Evolutionary conservation across 176 grass and related monocot genomes (phyloP).

Genomic region (Thinopyrum elongatum): DNA sequence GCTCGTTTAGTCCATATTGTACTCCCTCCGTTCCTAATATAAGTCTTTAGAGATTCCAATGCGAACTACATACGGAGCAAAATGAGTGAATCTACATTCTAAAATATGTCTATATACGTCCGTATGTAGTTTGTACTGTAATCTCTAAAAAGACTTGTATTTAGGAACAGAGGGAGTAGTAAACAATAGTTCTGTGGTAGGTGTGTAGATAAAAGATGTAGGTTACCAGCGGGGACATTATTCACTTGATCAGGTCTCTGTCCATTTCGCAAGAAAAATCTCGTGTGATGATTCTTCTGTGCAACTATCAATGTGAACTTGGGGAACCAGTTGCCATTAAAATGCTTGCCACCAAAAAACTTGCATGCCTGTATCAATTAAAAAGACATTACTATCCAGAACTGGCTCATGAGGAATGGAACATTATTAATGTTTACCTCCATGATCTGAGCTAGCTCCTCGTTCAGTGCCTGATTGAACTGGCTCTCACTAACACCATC

Average conservation of each 20-base stretch:
- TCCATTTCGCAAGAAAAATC: constrained; percentile 38
- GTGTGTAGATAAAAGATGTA: not conserved
- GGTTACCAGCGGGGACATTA: constrained; percentile 55
- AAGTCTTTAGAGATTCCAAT: too few species aligned
- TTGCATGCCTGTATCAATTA: constrained; percentile 47
- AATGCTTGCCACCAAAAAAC: constrained; percentile 37
- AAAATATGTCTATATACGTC: too few species aligned
- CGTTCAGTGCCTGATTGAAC: constrained; percentile 58
- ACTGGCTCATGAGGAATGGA: not conserved
- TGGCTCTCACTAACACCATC: constrained; percentile 60
- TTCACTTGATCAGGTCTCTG: not conserved
- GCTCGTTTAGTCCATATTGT: too few species aligned
- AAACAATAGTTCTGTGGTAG: too few species aligned
- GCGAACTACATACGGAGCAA: too few species aligned
- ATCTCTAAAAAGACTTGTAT: too few species aligned
- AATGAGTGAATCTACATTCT: too few species aligned
- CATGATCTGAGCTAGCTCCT: constrained; percentile 53
- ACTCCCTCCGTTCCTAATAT: too few species aligned
- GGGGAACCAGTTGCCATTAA: constrained; percentile 27
- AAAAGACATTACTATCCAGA: not conserved
- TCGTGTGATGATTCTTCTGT: constrained; percentile 71
- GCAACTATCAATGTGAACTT: constrained; percentile 74
- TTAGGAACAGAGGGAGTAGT: too few species aligned
- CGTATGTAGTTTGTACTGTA: too few species aligned
- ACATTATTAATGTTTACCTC: constrained; percentile 25